Percentiles rank a stretch among this genome's conserved stretches.
These are phyloP conservation scores for Backusella morwellensis DNA, from an alignment of 192 early-diverging fungal genomes.

Conservation along the genomic window DNA sequence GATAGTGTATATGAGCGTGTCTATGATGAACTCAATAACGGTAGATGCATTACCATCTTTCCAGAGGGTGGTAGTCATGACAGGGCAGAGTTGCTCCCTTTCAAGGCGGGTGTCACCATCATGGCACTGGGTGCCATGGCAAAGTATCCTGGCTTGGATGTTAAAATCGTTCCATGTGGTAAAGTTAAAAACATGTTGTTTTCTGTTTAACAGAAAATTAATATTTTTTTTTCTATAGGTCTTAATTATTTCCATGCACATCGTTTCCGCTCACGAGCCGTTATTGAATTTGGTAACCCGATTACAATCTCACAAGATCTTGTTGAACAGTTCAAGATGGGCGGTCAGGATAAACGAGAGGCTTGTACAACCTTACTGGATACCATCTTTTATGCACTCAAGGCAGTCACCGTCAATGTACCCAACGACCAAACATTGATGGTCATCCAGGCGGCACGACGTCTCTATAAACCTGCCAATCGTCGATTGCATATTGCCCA, in stretches of 20 bases:
- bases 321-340: constrained; percentile 79
- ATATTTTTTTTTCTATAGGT: constrained; percentile 26
- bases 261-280: constrained; percentile 94
- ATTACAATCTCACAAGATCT: constrained; percentile 76
- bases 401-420: constrained; percentile 88
- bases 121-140: constrained; percentile 92
- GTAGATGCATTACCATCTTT: constrained; percentile 90
- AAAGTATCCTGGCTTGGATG: constrained; percentile 76
- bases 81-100: constrained; percentile 90
- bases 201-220: background rate
- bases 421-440: constrained; percentile 91
- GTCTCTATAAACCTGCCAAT: constrained; percentile 88
- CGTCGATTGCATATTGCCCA: constrained; percentile 83
- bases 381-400: constrained; percentile 74
- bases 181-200: background rate
- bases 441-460: constrained; percentile 93
- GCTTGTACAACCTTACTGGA: constrained; percentile 80
- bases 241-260: constrained; percentile 96
- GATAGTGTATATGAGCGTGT: constrained; percentile 80
- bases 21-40: constrained; percentile 69
- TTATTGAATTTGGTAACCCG: constrained; percentile 94
- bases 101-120: constrained; percentile 73
- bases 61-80: constrained; percentile 99
- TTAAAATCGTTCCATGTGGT: constrained; percentile 88
- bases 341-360: constrained; percentile 81